Evolutionary conservation across 305 asterid species (phyloP), one percentile per base, ranked within the genome.

Genomic region (Fraxinus sp.): DNA sequence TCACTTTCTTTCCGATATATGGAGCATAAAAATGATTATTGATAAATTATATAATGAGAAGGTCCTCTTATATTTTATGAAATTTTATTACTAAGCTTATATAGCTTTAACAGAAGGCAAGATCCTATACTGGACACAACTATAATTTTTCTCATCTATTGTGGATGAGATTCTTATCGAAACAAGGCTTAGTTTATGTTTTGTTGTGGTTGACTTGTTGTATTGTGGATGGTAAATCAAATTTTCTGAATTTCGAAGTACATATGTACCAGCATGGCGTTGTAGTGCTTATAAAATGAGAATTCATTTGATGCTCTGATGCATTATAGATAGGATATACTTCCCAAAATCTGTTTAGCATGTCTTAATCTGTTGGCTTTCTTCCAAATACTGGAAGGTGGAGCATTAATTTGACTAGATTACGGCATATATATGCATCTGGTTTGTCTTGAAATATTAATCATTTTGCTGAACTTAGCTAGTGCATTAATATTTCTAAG

Each of bases 371-470:
- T 66, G 28, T 74, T 52, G 68, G 36, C 32, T 84, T 82, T 49
- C 74, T 77, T 77, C 22, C 75, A 28, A 30, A 26, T 68, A 68
- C 75, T 11, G 37, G 75, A 68, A 68, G 9, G 3, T 66, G 74
- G 18, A 66, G 8, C 22, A 3, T 33, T 62, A 28, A 32, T 46
- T 74, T 75, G 16, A 14, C 6, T 74, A 35, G 77, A 24, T 2
- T 36, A 75, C 28, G 0, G 24, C 33, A 55, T 35, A 7, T 75
- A 39, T 39, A 16, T 2, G 43, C 37, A 22, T 81, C 3, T 81
- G 75, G 80, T 81, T 57, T 81, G 71, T 81, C 66, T 24, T 75
- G 64, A 75, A 68, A 35, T 68, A 9, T 68, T 26, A 28, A 68
- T 68, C 18, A 13, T 68, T 26, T 68, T 28, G 20, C 20, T 68